Conservation (phyloP, 1,284 basidiomycete genomes). For the Irpex lacteus region DNA sequence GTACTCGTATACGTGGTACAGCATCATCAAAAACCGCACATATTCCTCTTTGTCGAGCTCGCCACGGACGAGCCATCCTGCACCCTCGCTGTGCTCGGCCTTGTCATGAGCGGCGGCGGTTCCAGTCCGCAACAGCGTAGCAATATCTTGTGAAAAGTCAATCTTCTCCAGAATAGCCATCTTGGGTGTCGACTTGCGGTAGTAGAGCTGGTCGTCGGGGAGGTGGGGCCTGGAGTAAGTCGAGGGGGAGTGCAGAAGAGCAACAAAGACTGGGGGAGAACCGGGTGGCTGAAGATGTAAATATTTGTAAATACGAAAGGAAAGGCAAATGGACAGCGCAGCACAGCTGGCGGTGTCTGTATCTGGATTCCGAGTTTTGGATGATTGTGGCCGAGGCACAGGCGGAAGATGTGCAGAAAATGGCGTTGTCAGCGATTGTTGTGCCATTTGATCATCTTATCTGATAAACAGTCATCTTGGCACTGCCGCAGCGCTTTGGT, state of each 20-base stretch:
- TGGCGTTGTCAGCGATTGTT: neutral
- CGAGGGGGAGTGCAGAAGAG: neutral
- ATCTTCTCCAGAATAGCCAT: neutral
- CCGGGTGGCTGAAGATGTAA: neutral
- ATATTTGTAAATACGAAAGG: neutral
- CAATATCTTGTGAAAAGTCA: conserved; percentile 15
- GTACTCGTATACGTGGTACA: conserved; percentile 80
- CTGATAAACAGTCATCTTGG: neutral
- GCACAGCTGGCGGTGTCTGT: neutral
- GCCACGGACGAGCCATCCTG: conserved; percentile 58
- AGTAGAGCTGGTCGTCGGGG: neutral
- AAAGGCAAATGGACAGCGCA: neutral
- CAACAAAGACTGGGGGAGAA: neutral
- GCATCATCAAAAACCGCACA: conserved; percentile 68
- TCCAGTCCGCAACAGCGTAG: conserved; percentile 13
- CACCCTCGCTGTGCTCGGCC: conserved; percentile 61
- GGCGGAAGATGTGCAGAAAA: neutral
- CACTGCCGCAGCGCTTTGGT: neutral
- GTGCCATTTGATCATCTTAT: neutral
- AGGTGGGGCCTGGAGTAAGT: neutral
- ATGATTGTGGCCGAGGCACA: neutral
- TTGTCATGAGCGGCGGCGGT: conserved; percentile 46
- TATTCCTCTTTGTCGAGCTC: conserved; percentile 66
- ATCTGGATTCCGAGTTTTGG: neutral
- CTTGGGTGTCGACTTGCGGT: neutral